Base-by-base conservation (phyloP, 2,329 filamentous ascomycete genomes). In the Penicillium sp. region DNA sequence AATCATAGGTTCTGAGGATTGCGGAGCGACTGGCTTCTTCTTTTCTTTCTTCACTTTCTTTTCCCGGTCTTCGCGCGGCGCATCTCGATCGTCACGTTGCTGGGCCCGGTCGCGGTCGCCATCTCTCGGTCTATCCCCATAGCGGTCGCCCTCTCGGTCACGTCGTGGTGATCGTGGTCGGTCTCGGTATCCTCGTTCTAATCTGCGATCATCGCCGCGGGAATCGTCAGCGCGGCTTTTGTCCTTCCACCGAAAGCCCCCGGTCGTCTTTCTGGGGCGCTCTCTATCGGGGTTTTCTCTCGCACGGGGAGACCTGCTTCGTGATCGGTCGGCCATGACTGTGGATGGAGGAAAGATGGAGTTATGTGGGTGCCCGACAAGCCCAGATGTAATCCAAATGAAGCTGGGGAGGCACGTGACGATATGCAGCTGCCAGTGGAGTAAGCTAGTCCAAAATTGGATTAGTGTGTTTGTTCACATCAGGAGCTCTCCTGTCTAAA, bases 1-100 rank as follows among this genome's bases (percentile, higher is more conserved):
- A 65, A 97, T 97, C 89, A 97, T 95, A 55, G 91, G 88, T 70
- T 95, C 89, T 6, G 80, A 76, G 39, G 71, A 74, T 60, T 73
- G 69, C 8, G 77, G 69, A 31, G 72, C 60, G 8, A 70, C 64
- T 0, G 67, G 61, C n/a, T 68, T 67, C 60, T 72, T 77, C 53
- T 76, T 76, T 50, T 79, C 73, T 53, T 77, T 76, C 58, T 76
- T 76, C 50, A 68, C 68, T 70, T 68, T 79, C 70, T 69, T 77
- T 65, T 58, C 68, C 40, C 73, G 68, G 46, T 73, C 75, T 39
- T 72, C 68, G 21, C 56, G 61, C n/a, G 68, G 65, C 33, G 64
- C 67, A 51, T 68, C 64, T 58, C 61, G 62, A 50, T 70, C 63
- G 34, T 66, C 65, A 58, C 61, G 59, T 54, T 57, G 67, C 59